phyloP scores from a whole-genome alignment of 2,329 filamentous ascomycete genomes.

The Xylaria sp. region DNA sequence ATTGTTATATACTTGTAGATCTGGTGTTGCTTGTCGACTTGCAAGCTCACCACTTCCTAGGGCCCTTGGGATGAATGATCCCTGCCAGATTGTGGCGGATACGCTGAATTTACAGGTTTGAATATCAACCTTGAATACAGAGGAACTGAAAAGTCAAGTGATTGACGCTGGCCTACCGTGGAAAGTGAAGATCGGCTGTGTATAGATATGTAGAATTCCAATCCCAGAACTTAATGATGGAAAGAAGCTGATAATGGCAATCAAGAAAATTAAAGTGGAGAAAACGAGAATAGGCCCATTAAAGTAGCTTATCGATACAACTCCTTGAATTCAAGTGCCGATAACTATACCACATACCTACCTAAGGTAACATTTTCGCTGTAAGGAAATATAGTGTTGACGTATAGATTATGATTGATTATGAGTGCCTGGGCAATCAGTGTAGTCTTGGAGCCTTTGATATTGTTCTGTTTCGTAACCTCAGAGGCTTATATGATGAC shows the following conservation, averaged over 20 bases:
- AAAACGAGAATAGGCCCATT: background rate
- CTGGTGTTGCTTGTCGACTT: constrained; percentile 5
- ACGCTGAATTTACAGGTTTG: background rate
- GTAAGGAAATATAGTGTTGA: background rate
- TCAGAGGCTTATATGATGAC: no score
- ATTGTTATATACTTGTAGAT: constrained; percentile 7
- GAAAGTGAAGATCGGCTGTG: background rate
- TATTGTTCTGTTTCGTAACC: no score
- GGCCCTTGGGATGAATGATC: background rate
- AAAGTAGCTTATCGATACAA: constrained; percentile 33
- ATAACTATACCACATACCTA: no score
- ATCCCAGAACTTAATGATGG: background rate
- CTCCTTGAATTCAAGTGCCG: background rate
- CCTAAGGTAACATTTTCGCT: background rate
- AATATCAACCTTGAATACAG: background rate
- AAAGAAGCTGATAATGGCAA: constrained; percentile 5
- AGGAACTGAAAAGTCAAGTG: background rate
- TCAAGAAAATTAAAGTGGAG: constrained; percentile 46
- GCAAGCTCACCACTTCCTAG: constrained; percentile 1
- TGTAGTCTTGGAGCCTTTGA: background rate
- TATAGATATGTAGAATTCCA: background rate
- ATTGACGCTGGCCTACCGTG: background rate
- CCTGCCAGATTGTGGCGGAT: background rate
- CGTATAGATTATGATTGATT: background rate
- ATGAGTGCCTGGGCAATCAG: no score